phyloP scores from a whole-genome alignment of 2,329 filamentous ascomycete genomes.

The Botrytis byssoidea region DNA sequence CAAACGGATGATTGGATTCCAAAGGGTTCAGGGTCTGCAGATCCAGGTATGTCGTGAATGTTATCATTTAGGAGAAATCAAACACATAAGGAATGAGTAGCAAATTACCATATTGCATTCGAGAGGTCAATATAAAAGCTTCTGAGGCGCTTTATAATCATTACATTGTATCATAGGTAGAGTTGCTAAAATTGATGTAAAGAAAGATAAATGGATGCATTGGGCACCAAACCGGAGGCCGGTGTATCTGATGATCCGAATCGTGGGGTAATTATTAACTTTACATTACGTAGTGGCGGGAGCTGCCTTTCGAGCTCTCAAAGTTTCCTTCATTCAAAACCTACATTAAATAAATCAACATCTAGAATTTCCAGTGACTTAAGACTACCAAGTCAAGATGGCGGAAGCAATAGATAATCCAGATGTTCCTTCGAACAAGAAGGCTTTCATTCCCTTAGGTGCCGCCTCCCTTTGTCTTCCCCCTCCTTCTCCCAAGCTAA shows the following conservation, averaged over 20 bases:
- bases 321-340: background rate
- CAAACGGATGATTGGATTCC: background rate
- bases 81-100: background rate
- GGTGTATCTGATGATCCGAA: background rate
- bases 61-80: background rate
- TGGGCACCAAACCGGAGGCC: background rate
- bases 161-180: background rate
- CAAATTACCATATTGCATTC: background rate
- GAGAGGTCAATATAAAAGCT: background rate
- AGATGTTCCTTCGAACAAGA: conserved; percentile 36
- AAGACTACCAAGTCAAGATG: conserved; percentile 7
- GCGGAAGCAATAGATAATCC: conserved; percentile 28
- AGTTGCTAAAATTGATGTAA: background rate
- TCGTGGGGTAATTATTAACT: background rate
- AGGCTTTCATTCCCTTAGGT: conserved; percentile 40
- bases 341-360: background rate
- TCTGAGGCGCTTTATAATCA: background rate
- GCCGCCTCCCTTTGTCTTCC: background rate
- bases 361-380: background rate
- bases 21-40: background rate
- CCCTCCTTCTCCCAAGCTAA: background rate
- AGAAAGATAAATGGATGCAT: no score
- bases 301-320: background rate
- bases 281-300: background rate
- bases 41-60: background rate